Evolutionary conservation across 2,329 filamentous ascomycete species (phyloP), one percentile per base, ranked within the genome.

Genomic region (Aspergillus brasiliensis): DNA sequence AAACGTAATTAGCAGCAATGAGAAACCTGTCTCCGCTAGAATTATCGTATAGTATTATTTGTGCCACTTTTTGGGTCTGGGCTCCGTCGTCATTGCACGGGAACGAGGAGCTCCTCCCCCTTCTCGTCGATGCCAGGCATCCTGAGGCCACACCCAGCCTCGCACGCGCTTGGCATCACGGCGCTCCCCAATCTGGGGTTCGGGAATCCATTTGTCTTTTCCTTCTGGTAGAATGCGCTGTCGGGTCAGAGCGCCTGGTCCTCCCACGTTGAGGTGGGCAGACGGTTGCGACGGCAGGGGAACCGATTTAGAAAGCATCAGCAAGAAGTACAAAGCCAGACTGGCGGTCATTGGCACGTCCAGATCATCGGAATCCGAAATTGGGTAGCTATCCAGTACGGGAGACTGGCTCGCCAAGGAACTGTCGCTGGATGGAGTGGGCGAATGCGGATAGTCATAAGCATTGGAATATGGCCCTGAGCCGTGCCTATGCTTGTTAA

Each of bases 241-340:
- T 37, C 86, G 76, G 2, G 83, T 86, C 57, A 86, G 67, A 0
- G 82, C 82, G 3, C 82, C 83, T 1, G 85, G 83, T 3, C 82
- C 83, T 8, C 86, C 86, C 21, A 88, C 83, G 55, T 88, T 85
- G 74, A 88, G 80, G 65, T 82, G 81, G 72, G 84, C 86, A 13
- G 82, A 80, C 46, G 76, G 75, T 59, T 88, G 85, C 3, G 81
- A 80, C 1, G 83, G 83, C 38, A 89, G 77, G 1, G 85, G 83
- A 42, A 82, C 80, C 56, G 86, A 82, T 70, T 86, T 87, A 23
- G 86, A 85, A 3, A 88, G 81, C 85, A 88, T 88, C 58, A 88
- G 83, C 15, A 89, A 73, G 67, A 86, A 88, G 77, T 86, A 89
- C 6, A 89, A 76, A 0, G 85, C 86, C 21, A 89, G 71, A 3